phyloP scores from a whole-genome alignment of 106 monocot species.

The Platanthera zijinensis region DNA sequence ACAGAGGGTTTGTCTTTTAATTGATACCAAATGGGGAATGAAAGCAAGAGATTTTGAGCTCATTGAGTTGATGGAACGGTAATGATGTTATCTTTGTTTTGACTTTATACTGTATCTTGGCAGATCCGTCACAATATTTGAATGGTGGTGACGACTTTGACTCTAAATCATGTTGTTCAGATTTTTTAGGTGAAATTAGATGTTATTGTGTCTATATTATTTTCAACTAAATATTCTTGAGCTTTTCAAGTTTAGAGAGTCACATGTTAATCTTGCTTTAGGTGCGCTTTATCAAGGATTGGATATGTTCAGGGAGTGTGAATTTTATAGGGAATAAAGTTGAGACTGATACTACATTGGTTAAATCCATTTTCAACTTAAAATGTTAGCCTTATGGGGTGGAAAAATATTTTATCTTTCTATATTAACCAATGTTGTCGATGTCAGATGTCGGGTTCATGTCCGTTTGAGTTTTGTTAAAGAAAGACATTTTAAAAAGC shows the following conservation, averaged over 20 bases:
- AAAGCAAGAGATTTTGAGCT: slow-evolving; percentile 91
- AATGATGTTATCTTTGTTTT: background rate
- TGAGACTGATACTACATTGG: too few relatives aligned
- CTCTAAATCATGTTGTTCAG: background rate
- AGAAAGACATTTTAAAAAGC: too few relatives aligned
- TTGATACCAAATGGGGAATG: slow-evolving; percentile 99
- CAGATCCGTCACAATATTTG: background rate
- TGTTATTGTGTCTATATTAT: background rate
- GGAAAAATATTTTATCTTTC: too few relatives aligned
- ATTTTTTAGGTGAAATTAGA: background rate
- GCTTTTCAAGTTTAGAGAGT: background rate
- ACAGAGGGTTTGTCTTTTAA: slow-evolving; percentile 82
- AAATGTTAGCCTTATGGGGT: too few relatives aligned
- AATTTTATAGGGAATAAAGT: too few relatives aligned
- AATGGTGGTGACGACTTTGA: background rate
- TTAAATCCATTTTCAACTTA: too few relatives aligned
- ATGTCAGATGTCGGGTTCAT: too few relatives aligned
- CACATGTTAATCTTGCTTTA: background rate
- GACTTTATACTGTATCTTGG: background rate
- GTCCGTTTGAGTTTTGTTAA: too few relatives aligned
- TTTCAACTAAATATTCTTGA: background rate
- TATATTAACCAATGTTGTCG: too few relatives aligned
- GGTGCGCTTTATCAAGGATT: background rate
- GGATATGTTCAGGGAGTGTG: too few relatives aligned
- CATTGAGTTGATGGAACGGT: slow-evolving; percentile 96